Evolutionary conservation across 202 grass and related monocot species (phyloP), one percentile per base, ranked within the genome.

Genomic region (Musa balbisiana): DNA sequence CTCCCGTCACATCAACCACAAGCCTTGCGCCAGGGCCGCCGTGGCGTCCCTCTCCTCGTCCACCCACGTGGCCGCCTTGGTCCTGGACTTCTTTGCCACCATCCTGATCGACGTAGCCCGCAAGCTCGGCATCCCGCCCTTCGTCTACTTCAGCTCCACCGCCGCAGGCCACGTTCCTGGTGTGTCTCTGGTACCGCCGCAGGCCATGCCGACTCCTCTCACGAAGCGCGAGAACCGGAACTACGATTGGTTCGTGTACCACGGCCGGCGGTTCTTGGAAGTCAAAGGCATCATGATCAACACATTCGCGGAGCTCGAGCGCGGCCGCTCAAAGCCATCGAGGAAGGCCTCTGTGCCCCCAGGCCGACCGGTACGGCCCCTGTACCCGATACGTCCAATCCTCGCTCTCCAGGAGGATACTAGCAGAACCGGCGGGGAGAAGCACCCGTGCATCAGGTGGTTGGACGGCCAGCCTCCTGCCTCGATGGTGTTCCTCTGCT

Each of bases 271-370:
- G 17, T 76, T 78, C 17, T 83, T 76, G n/a, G 76, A 84, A 33
- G 80, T 19, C 52, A 49, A 78, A 19, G 92, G 78, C 54, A 25
- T 96, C 54, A 73, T 88, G 0, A 59, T 92, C 53, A 92, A 92
- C 54, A 86, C 87, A 69, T 96, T 87, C 63, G 83, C 89, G 73
- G 87, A 75, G 76, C 70, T 92, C 1, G 87, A 92, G 73, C 49
- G 1, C 76, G 25, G 50, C 53, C 79, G 26, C 59, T 96, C 8
- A 3, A 52, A n/a, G 76, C 71, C 1, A 67, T 88, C 10, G 5
- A 52, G 23, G 79, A 84, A 1, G 92, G 79, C 65, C n/a, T 6
- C 0, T 89, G 81, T 67, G n/a, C 24, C 83, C 4, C 72, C 79
- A 0, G 64, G n/a, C 24, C 72, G 64, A 24, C 59, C 11, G 22